These are phyloP conservation scores for Magnaporthiopsis rhizophila DNA, from an alignment of 2,329 filamentous ascomycete species.

Conservation along the genomic window DNA sequence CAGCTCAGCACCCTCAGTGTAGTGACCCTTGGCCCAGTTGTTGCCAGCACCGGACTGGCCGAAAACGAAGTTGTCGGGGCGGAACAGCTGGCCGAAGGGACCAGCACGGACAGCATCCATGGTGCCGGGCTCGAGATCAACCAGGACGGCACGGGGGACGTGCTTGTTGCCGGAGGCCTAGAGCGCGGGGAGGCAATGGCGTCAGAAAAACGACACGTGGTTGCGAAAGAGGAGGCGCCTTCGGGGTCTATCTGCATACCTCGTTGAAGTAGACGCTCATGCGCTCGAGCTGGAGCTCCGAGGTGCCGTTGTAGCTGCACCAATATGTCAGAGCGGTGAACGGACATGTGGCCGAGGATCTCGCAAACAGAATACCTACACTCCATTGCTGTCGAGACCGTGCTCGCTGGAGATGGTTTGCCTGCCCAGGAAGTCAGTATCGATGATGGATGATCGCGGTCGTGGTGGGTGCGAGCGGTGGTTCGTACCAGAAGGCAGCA, in stretches of 20 bases:
- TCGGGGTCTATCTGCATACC: constrained; percentile 27
- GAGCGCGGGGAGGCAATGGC: not conserved
- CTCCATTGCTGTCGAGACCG: constrained; percentile 93
- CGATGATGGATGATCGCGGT: not conserved
- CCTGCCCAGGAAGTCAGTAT: constrained; percentile 41
- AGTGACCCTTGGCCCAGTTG: constrained; percentile 99
- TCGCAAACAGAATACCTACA: constrained; percentile 52
- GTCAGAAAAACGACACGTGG: not conserved
- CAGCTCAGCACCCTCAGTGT: constrained; percentile 98
- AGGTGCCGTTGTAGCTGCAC: constrained; percentile 87
- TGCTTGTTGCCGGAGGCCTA: constrained; percentile 98
- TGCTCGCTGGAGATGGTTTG: constrained; percentile 85
- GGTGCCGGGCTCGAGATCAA: constrained; percentile 98
- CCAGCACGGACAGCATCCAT: constrained; percentile 99
- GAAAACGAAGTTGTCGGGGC: constrained; percentile 99
- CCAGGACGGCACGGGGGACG: constrained; percentile 96
- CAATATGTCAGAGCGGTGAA: constrained; percentile 17
- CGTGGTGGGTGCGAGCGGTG: not conserved
- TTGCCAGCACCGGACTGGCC: constrained; percentile 99
- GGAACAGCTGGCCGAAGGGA: constrained; percentile 98
- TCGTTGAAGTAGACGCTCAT: constrained; percentile 64
- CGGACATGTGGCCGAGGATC: not conserved
- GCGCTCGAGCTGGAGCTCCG: constrained; percentile 97
- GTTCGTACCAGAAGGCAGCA: constrained; percentile 92
- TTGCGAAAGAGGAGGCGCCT: not conserved